A percentile compares a stretch with the other conserved stretches of the same genome.
phyloP scores from a whole-genome alignment of 2,329 filamentous ascomycete species.

The Didymella exigua region DNA sequence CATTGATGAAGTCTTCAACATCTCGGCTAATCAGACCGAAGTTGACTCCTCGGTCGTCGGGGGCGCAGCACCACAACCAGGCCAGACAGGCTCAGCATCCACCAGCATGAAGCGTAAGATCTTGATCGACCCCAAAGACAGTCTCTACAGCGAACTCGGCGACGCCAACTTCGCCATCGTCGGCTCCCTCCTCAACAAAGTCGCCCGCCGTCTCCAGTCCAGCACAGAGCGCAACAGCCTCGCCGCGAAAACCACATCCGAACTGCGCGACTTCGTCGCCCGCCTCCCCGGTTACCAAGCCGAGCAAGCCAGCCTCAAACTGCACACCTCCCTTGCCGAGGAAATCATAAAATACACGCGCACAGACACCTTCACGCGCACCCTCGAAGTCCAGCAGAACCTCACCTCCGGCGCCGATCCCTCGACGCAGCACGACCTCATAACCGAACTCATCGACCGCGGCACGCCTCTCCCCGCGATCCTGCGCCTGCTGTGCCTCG shows the following conservation, averaged over 20 bases:
- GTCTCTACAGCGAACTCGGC: slow-evolving; percentile 83
- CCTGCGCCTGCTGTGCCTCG: slow-evolving; percentile 84
- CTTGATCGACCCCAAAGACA: slow-evolving; percentile 85
- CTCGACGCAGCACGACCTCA: slow-evolving; percentile 83
- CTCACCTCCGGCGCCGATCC: slow-evolving; percentile 89
- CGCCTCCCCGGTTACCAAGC: slow-evolving; percentile 91
- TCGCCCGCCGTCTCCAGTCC: slow-evolving; percentile 81
- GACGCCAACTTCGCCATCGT: slow-evolving; percentile 97
- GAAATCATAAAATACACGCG: slow-evolving; percentile 94
- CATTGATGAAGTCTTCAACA: slow-evolving; percentile 90
- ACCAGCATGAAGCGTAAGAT: slow-evolving; percentile 82
- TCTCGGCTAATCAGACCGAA: slow-evolving; percentile 90
- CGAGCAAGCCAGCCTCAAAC: slow-evolving; percentile 89
- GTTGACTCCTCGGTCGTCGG: slow-evolving; percentile 90
- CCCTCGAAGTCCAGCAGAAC: slow-evolving; percentile 94
- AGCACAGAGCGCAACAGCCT: slow-evolving; percentile 86
- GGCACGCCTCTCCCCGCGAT: slow-evolving; percentile 81
- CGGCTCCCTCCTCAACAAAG: slow-evolving; percentile 84
- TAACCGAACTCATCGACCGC: slow-evolving; percentile 93
- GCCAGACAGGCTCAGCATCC: slow-evolving; percentile 54
- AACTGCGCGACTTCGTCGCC: slow-evolving; percentile 93
- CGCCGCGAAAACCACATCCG: slow-evolving; percentile 82
- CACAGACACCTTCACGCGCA: slow-evolving; percentile 83
- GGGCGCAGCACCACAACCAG: slow-evolving; percentile 64
- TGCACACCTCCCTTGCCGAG: slow-evolving; percentile 90